Percentiles rank a stretch among this genome's conserved stretches.
Conservation (phyloP, 192 early-diverging fungal genomes). For the Coemansia sp. region DNA sequence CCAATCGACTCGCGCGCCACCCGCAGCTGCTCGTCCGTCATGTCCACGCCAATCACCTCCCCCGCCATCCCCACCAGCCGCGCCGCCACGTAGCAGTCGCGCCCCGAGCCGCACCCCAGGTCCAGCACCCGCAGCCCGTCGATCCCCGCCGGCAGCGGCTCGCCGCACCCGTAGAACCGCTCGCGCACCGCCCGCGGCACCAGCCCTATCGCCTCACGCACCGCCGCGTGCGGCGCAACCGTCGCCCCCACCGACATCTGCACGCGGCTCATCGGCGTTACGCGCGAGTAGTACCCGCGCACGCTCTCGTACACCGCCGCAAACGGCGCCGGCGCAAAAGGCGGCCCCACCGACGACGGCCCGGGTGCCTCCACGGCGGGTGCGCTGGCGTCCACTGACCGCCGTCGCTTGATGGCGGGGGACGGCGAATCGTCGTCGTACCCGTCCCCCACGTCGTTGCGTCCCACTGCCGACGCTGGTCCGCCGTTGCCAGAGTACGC, state of each 20-base stretch:
- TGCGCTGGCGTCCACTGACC: slow-evolving; percentile 31
- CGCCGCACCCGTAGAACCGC: slow-evolving; percentile 50
- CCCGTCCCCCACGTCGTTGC: background rate
- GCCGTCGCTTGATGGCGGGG: slow-evolving; percentile 30
- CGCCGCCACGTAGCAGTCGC: slow-evolving; percentile 55
- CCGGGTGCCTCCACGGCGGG: background rate
- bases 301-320: slow-evolving; percentile 49
- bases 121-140: slow-evolving; percentile 48
- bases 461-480: background rate
- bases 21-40: slow-evolving; percentile 54
- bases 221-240: slow-evolving; percentile 22
- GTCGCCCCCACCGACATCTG: slow-evolving; percentile 45
- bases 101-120: slow-evolving; percentile 50
- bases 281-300: slow-evolving; percentile 52
- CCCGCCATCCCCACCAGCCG: slow-evolving; percentile 43
- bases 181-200: slow-evolving; percentile 40
- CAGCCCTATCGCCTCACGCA: slow-evolving; percentile 39
- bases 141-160: slow-evolving; percentile 48
- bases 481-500: background rate
- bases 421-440: background rate
- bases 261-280: slow-evolving; percentile 44
- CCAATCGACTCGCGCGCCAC: slow-evolving; percentile 31
- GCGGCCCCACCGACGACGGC: background rate
- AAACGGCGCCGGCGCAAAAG: slow-evolving; percentile 24
- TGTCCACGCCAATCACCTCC: slow-evolving; percentile 50